Evolutionary conservation across 345 rosid genomes (phyloP).

Genomic region (thale cress (Arabidopsis thaliana)): DNA sequence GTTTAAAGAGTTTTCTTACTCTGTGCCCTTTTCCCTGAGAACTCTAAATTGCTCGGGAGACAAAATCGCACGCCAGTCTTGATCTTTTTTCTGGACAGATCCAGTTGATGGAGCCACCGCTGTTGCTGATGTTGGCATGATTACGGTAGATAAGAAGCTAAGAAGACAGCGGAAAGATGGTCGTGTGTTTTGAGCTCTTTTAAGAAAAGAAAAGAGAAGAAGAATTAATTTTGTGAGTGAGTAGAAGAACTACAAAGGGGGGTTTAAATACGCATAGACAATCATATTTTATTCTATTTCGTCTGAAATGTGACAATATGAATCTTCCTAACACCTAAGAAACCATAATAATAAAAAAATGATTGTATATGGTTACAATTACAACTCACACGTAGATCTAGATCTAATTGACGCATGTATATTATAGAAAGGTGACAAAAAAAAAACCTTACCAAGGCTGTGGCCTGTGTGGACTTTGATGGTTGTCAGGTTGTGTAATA

Average conservation of each 20-base stretch:
- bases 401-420: background rate
- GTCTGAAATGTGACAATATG: background rate
- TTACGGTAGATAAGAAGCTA: background rate
- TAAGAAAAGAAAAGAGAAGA: background rate
- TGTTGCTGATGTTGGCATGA: slow-evolving; percentile 14
- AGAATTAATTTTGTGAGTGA: slow-evolving; percentile 8
- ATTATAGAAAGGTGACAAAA: background rate
- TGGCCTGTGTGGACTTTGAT: slow-evolving; percentile 3
- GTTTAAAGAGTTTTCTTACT: slow-evolving; percentile 50
- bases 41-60: slow-evolving; percentile 83
- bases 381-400: background rate
- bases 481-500: background rate
- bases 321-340: background rate
- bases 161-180: background rate
- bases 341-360: background rate
- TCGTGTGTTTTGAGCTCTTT: slow-evolving; percentile 10
- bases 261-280: background rate
- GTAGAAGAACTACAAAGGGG: background rate
- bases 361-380: background rate
- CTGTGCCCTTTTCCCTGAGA: slow-evolving; percentile 79
- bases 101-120: slow-evolving; percentile 48
- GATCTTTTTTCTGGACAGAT: slow-evolving; percentile 67
- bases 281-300: background rate
- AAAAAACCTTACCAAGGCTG: background rate
- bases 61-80: slow-evolving; percentile 82